Evolutionary conservation across 2,329 filamentous ascomycete species (phyloP).

Genomic region (Canariomyces notabilis): DNA sequence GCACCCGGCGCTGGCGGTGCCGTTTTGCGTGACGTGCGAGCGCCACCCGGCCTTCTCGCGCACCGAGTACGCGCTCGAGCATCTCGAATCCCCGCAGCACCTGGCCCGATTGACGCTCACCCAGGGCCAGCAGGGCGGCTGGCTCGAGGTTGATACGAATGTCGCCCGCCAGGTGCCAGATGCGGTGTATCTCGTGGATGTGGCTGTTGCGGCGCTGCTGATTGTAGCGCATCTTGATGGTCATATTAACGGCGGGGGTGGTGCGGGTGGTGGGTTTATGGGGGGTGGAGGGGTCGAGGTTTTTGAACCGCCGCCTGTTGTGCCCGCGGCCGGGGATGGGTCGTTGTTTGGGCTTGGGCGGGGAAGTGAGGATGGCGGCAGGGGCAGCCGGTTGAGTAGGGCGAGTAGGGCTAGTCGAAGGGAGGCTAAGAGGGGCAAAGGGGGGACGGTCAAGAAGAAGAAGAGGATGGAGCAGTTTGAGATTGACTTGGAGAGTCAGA

Average conservation of each 20-base stretch:
- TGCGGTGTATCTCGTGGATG: slow-evolving; percentile 57
- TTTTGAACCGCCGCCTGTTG: slow-evolving; percentile 54
- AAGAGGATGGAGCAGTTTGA: slow-evolving; percentile 52
- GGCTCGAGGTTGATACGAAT: slow-evolving; percentile 56
- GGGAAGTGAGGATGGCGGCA: slow-evolving; percentile 9
- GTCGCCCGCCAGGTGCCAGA: slow-evolving; percentile 57
- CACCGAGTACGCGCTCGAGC: slow-evolving; percentile 61
- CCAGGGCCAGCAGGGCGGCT: slow-evolving; percentile 54
- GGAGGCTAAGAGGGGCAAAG: slow-evolving; percentile 28
- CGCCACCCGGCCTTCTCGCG: slow-evolving; percentile 55
- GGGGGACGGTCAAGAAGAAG: slow-evolving; percentile 30
- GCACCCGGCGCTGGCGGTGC: slow-evolving; percentile 57
- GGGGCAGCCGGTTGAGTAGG: slow-evolving; percentile 5
- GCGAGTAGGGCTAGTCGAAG: slow-evolving; percentile 30
- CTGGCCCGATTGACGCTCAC: slow-evolving; percentile 57
- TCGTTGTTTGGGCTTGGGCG: slow-evolving; percentile 12
- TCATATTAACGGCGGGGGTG: slow-evolving; percentile 35
- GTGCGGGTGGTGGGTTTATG: background rate
- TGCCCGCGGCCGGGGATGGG: slow-evolving; percentile 22
- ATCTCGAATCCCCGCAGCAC: slow-evolving; percentile 56
- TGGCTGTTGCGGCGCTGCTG: slow-evolving; percentile 55
- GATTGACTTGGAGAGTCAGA: slow-evolving; percentile 60
- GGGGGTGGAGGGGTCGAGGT: slow-evolving; percentile 37
- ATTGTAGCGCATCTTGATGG: slow-evolving; percentile 56
- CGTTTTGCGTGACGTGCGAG: slow-evolving; percentile 57